A percentile compares a stretch with the other conserved stretches of the same genome.
Conservation (phyloP, 2,329 filamentous ascomycete genomes). For the Aureobasidium sp. region DNA sequence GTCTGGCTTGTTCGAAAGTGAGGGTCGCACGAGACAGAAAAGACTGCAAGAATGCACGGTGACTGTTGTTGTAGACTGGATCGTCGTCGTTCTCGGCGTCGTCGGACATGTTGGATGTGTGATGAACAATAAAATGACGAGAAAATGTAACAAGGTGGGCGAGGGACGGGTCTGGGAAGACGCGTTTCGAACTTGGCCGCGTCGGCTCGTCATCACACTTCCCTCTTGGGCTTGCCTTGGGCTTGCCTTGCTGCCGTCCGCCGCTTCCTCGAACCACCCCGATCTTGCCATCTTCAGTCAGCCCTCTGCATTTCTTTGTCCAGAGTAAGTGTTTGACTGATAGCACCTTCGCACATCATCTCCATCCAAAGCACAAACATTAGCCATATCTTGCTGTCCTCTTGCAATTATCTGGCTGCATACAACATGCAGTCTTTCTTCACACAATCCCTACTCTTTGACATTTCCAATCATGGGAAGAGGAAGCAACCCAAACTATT, state of each 20-base stretch:
- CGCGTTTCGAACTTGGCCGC: slow-evolving; percentile 11
- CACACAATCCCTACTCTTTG: not conserved
- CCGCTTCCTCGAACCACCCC: not conserved
- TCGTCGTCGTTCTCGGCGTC: not conserved
- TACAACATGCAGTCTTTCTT: not conserved
- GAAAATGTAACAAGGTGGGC: too few species aligned
- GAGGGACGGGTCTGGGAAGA: not conserved
- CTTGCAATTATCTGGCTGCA: not conserved
- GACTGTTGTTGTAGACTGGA: slow-evolving; percentile 52
- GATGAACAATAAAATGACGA: not conserved
- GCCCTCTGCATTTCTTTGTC: not conserved
- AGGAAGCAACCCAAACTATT: not conserved
- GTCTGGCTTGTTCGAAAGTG: slow-evolving; percentile 65
- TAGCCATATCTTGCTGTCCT: not conserved
- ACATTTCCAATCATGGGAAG: too few species aligned
- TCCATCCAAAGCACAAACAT: not conserved
- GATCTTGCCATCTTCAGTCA: not conserved
- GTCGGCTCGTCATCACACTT: slow-evolving; percentile 1
- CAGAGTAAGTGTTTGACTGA: not conserved
- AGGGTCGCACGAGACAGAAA: slow-evolving; percentile 73
- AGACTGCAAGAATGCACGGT: slow-evolving; percentile 86
- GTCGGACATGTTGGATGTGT: not conserved
- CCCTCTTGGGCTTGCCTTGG: not conserved
- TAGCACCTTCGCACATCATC: not conserved
- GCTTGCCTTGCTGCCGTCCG: not conserved